These are phyloP conservation scores for Cyclotella baltica DNA, from an alignment of 108 stramenopile genomes.

Conservation along the genomic window DNA sequence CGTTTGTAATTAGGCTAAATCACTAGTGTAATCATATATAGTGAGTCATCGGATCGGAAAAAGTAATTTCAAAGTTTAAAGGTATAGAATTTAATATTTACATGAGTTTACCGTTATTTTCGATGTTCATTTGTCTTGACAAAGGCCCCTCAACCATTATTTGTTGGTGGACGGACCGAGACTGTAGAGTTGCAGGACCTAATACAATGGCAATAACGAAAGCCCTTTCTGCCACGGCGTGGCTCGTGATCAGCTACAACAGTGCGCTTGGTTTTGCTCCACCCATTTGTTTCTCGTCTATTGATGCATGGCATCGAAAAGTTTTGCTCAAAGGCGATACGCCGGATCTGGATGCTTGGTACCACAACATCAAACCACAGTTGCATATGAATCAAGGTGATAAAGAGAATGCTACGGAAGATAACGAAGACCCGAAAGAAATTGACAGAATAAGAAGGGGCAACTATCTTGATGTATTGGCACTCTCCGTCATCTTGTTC, in stretches of 20 bases:
- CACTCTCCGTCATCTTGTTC: constrained; percentile 16
- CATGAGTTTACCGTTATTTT: neutral
- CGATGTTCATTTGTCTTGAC: too few relatives aligned
- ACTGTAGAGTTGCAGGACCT: too few relatives aligned
- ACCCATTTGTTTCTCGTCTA: neutral
- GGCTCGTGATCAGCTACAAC: neutral
- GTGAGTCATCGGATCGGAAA: neutral
- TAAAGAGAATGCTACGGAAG: neutral
- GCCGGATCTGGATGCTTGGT: neutral
- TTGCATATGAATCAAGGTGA: neutral
- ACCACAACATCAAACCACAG: neutral
- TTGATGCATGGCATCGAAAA: neutral
- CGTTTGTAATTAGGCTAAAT: too few relatives aligned
- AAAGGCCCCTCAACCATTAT: neutral
- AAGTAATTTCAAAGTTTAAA: neutral
- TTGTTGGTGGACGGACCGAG: neutral
- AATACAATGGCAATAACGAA: too few relatives aligned
- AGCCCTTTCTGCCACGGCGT: neutral
- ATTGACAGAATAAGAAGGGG: constrained; percentile 7
- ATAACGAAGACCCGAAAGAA: neutral
- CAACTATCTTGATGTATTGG: constrained; percentile 27
- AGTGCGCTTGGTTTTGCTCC: neutral
- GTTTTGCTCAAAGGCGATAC: neutral
- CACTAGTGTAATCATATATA: too few relatives aligned
- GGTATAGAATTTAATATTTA: neutral